These are phyloP conservation scores for Pseudogymnoascus sp. DNA, from an alignment of 2,329 filamentous ascomycete species.

Conservation along the genomic window DNA sequence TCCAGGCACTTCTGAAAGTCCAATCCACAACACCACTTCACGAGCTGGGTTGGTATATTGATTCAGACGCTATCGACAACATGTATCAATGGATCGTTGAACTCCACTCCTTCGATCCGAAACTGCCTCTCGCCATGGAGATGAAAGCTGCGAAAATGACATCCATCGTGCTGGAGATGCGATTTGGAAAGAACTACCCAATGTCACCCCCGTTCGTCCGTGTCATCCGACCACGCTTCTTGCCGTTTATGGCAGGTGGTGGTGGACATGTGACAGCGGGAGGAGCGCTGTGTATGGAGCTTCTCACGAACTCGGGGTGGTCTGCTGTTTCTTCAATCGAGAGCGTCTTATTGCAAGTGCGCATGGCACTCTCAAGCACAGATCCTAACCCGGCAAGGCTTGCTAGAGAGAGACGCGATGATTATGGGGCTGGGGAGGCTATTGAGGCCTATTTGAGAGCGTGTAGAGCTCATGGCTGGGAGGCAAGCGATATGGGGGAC, in stretches of 20 bases:
- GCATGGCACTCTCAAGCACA: conserved; percentile 60
- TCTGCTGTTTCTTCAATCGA: conserved; percentile 65
- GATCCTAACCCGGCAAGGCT: conserved; percentile 69
- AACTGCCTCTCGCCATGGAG: conserved; percentile 63
- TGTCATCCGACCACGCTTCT: conserved; percentile 70
- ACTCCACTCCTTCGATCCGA: conserved; percentile 68
- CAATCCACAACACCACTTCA: conserved; percentile 54
- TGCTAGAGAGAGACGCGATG: conserved; percentile 26
- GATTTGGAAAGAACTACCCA: conserved; percentile 70
- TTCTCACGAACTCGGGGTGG: conserved; percentile 81
- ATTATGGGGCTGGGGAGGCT: conserved; percentile 65
- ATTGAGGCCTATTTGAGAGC: conserved; percentile 64
- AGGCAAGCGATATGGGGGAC: conserved; percentile 47
- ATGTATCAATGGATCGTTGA: conserved; percentile 90
- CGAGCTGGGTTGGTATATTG: conserved; percentile 77
- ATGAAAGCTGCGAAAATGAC: conserved; percentile 54
- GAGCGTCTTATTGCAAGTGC: conserved; percentile 71
- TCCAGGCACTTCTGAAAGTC: conserved; percentile 53
- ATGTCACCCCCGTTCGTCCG: conserved; percentile 76
- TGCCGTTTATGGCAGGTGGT: conserved; percentile 62
- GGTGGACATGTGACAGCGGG: conserved; percentile 81
- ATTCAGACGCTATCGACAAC: conserved; percentile 56
- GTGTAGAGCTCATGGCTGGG: conserved; percentile 64
- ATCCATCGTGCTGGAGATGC: conserved; percentile 72
- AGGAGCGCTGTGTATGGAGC: conserved; percentile 76